Conservation (phyloP, 768 basidiomycete species). For the Hypsizygus marmoreus region DNA sequence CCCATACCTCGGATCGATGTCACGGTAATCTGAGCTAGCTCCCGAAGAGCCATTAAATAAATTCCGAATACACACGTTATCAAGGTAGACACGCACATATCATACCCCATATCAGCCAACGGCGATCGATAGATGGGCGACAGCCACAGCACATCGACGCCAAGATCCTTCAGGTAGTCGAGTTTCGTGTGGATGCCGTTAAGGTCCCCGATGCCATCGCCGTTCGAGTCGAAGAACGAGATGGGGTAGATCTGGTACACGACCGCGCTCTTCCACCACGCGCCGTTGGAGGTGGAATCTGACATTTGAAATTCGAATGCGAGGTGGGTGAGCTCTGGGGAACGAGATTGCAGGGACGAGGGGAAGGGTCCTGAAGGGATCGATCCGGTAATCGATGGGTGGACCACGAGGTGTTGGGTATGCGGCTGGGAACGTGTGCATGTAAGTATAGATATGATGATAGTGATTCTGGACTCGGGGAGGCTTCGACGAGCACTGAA, state of each 20-base stretch:
- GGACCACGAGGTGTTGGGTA: too few species aligned
- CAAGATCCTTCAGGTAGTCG: slow-evolving; percentile 69
- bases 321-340: too few species aligned
- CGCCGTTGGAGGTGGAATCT: slow-evolving; percentile 1
- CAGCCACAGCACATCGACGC: slow-evolving; percentile 71
- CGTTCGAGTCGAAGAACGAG: slow-evolving; percentile 73
- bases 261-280: slow-evolving; percentile 61
- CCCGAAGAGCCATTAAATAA: neutral
- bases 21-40: slow-evolving; percentile 60
- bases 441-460: too few species aligned
- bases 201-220: slow-evolving; percentile 71
- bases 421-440: too few species aligned
- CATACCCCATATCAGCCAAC: slow-evolving; percentile 73
- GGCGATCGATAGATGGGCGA: slow-evolving; percentile 72
- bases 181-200: slow-evolving; percentile 64
- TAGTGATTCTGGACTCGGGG: too few species aligned
- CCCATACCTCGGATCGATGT: slow-evolving; percentile 67
- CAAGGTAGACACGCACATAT: slow-evolving; percentile 47
- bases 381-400: too few species aligned
- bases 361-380: too few species aligned
- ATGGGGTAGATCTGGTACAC: slow-evolving; percentile 74
- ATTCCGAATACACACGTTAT: neutral
- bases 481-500: too few species aligned
- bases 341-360: too few species aligned
- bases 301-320: neutral